Conservation (phyloP, 495 filamentous ascomycete genomes). For the Penicillium arizonense region DNA sequence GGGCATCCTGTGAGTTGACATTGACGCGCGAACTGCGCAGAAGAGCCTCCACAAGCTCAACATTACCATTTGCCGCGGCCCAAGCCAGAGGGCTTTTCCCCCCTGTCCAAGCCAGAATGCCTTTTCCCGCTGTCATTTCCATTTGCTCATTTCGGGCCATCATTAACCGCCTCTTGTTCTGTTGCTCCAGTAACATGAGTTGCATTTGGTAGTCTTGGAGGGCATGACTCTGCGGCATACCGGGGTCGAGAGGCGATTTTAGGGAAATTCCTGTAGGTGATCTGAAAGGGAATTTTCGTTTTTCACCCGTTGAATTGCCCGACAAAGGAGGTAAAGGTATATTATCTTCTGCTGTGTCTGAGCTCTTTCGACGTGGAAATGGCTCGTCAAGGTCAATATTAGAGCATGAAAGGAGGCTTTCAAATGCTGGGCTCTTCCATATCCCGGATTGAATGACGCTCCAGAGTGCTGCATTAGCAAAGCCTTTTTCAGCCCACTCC, state of each 20-base stretch:
- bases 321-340: neutral
- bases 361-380: neutral
- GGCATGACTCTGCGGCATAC: slow-evolving; percentile 89
- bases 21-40: neutral
- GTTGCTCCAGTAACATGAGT: slow-evolving; percentile 94
- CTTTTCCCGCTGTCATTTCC: too few species aligned
- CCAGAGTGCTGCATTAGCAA: neutral
- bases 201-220: slow-evolving; percentile 99
- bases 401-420: neutral
- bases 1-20: neutral
- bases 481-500: neutral
- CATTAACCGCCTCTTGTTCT: slow-evolving; percentile 94
- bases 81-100: neutral
- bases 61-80: neutral
- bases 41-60: neutral
- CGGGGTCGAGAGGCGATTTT: neutral
- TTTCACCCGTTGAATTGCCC: neutral
- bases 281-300: neutral
- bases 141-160: slow-evolving; percentile 96
- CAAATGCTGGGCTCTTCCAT: neutral
- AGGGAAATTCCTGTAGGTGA: neutral
- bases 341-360: neutral
- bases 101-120: too few species aligned
- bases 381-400: neutral
- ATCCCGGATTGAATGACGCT: neutral